Percentiles rank a stretch among this genome's conserved stretches.
phyloP scores from a whole-genome alignment of 371 early-diverging fungal genomes.

The Actinomortierella ambigua region DNA sequence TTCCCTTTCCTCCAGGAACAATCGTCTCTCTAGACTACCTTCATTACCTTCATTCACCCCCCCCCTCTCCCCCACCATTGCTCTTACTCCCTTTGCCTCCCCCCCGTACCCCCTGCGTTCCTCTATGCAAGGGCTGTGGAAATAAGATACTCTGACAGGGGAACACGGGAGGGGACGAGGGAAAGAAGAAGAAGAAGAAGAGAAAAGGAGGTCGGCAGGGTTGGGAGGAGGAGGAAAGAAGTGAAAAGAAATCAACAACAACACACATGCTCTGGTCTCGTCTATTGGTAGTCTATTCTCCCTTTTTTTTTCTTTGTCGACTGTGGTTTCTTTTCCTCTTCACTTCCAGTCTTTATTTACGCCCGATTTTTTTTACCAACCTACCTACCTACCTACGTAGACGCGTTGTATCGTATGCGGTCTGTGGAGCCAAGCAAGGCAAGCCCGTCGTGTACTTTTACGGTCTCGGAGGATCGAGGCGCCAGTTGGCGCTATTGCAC shows the following conservation, averaged over 20 bases:
- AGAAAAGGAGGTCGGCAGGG: too few relatives aligned
- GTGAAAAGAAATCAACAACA: neutral
- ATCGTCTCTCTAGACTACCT: neutral
- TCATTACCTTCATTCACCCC: neutral
- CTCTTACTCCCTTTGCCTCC: neutral
- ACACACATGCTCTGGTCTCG: neutral
- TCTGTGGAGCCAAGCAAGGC: slow-evolving; percentile 37
- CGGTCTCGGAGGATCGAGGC: slow-evolving; percentile 36
- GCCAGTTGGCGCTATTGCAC: slow-evolving; percentile 35
- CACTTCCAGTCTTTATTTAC: too few relatives aligned
- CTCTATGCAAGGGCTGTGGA: slow-evolving; percentile 6
- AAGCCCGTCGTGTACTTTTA: slow-evolving; percentile 29
- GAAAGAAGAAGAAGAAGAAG: slow-evolving; percentile 1
- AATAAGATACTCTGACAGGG: neutral
- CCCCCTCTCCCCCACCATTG: neutral
- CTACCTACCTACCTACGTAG: too few relatives aligned
- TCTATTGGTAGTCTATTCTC: neutral
- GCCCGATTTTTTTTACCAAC: neutral
- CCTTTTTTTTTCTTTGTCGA: neutral
- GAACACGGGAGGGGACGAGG: slow-evolving; percentile 23
- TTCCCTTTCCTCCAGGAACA: too few relatives aligned
- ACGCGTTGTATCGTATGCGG: slow-evolving; percentile 27
- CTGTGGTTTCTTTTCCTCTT: too few relatives aligned
- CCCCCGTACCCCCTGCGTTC: neutral
- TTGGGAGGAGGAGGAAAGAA: slow-evolving; percentile 12